A percentile compares a stretch with the other conserved stretches of the same genome.
Conservation (phyloP, 441 rosid genomes). For the Populus hybrid region DNA sequence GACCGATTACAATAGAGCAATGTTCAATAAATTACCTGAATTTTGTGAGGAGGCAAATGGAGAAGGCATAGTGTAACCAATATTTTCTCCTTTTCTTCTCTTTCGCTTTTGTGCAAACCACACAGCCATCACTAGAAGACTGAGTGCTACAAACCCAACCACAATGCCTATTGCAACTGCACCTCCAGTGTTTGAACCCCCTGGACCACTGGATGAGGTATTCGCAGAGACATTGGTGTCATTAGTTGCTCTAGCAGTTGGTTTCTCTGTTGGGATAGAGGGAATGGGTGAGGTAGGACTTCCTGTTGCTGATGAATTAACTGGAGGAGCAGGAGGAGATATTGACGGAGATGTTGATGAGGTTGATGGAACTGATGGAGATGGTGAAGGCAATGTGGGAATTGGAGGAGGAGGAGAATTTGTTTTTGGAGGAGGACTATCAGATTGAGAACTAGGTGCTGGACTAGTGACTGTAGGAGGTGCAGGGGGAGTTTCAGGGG, state of each 20-base stretch:
- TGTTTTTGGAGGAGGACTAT: constrained; percentile 46
- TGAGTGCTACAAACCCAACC: constrained; percentile 56
- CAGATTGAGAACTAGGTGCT: constrained; percentile 31
- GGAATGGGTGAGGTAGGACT: constrained; percentile 50
- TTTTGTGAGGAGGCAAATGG: constrained; percentile 55
- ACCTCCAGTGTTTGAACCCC: constrained; percentile 49
- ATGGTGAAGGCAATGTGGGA: constrained; percentile 41
- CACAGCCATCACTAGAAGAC: constrained; percentile 55
- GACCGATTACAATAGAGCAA: constrained; percentile 10
- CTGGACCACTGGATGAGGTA: constrained; percentile 22
- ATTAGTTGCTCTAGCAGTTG: constrained; percentile 57
- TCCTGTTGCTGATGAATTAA: constrained; percentile 34
- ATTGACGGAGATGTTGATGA: constrained; percentile 29
- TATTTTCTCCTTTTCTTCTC: constrained; percentile 46
- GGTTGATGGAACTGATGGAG: constrained; percentile 43
- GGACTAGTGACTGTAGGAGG: constrained; percentile 38
- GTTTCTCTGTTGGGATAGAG: constrained; percentile 52
- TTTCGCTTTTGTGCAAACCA: constrained; percentile 61
- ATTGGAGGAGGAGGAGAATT: constrained; percentile 37
- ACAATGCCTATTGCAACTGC: constrained; percentile 59
- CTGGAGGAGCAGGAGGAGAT: constrained; percentile 55
- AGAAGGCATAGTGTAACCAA: constrained; percentile 71
- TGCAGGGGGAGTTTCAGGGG: constrained; percentile 48
- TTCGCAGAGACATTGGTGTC: constrained; percentile 28
- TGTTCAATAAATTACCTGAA: too few relatives aligned